Conservation (phyloP, 441 rosid genomes). For the Populus tomentosa region DNA sequence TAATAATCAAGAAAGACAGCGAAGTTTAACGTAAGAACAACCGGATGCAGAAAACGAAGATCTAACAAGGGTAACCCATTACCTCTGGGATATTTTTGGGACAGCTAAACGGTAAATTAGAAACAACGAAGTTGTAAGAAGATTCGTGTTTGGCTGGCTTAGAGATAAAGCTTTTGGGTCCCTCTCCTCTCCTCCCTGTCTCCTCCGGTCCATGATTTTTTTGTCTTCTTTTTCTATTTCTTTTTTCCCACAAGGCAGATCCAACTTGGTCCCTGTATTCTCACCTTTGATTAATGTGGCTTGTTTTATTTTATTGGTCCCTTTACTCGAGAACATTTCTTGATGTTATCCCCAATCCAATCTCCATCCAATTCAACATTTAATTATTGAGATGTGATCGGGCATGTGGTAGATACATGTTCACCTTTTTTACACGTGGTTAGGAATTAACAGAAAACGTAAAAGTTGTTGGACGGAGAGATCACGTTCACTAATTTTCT, state of each 20-base stretch:
- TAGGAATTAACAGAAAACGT: no score
- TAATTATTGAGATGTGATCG: no score
- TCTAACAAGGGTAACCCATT: neutral
- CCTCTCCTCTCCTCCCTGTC: neutral
- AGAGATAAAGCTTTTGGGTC: neutral
- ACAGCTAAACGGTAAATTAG: neutral
- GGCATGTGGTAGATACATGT: no score
- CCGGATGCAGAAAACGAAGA: neutral
- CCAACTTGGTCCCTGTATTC: neutral
- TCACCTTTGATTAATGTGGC: neutral
- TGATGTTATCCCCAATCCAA: neutral
- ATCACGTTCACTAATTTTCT: no score
- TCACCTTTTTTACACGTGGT: no score
- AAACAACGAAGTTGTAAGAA: neutral
- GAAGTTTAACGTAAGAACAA: neutral
- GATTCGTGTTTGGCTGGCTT: neutral
- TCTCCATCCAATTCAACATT: no score
- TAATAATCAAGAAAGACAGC: neutral
- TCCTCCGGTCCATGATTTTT: neutral
- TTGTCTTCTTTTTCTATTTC: no score
- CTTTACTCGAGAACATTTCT: neutral
- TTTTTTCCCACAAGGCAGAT: no score
- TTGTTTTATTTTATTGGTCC: neutral
- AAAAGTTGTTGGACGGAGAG: no score
- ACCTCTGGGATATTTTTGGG: neutral